Base-by-base conservation (phyloP, 345 rosid genomes). In the Eucalyptus sp. region DNA sequence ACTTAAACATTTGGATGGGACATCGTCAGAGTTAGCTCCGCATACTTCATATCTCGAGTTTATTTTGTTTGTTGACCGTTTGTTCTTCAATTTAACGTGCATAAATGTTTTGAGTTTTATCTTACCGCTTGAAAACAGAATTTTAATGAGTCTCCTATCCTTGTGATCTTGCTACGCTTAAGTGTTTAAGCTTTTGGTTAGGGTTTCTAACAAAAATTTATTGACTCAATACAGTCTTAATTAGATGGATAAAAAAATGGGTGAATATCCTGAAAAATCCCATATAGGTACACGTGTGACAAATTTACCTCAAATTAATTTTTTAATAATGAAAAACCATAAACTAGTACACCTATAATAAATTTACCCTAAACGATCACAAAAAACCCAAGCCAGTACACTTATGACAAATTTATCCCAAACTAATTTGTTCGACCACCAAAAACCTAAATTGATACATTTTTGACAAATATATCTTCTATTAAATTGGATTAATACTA, bases 241-340 rank as follows among this genome's bases (percentile, higher is more conserved):
- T 27, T 60, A 60, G 66, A 60, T 60, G n/a, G 31, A 16, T 18
- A 16, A 10, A 25, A 60, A 27, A 60, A 60, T 29, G 58, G 52
- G 7, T 50, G 6, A 50, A 50, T 50, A 50, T 0, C 18, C 1
- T 15, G 3, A 50, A 50, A 50, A 0, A 50, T 50, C 18, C 15
- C 5, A 50, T 15, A 50, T 0, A 0, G 1, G 52, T 6, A 50
- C 7, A 50, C 0, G 18, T 0, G 7, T 50, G 7, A 50, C 1
- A 50, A 50, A 50, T 50, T 15, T 6, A 50, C 3, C 1, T 7
- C 16, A 50, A 50, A 50, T 50, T 50, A 15, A 15, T 50, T 50
- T 43, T 43, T 43, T 43, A 5, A 43, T 7, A 6, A 50, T 0
- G 1, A 50, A 50, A 50, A 50, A 6, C 0, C 18, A 0, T 6